A percentile compares a stretch with the other conserved stretches of the same genome.
Conservation (phyloP, 345 rosid species). For the Salix brachista region DNA sequence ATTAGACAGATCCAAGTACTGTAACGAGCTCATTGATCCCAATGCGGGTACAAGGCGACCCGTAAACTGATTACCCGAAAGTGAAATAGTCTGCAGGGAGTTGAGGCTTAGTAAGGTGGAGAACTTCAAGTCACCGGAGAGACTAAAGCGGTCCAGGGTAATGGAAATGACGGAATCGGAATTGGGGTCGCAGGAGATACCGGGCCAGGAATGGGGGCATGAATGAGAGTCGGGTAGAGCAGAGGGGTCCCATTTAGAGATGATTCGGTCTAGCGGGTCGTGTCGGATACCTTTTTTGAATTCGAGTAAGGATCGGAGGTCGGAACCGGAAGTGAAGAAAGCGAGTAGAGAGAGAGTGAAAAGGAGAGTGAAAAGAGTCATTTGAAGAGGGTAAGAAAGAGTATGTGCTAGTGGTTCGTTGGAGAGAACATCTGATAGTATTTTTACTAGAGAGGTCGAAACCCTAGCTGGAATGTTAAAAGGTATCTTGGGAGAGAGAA, state of each 20-base stretch:
- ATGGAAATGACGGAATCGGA: constrained; percentile 49
- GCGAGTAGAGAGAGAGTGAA: background rate
- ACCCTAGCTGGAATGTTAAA: background rate
- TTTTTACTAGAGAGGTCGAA: background rate
- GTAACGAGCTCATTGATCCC: constrained; percentile 58
- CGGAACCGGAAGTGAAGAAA: constrained; percentile 24
- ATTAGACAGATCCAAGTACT: constrained; percentile 75
- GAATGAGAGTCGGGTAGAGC: constrained; percentile 26
- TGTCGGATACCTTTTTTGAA: constrained; percentile 74
- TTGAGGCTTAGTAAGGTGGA: constrained; percentile 47
- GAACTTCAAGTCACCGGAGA: constrained; percentile 78
- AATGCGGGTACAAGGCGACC: constrained; percentile 82
- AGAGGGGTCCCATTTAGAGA: constrained; percentile 43
- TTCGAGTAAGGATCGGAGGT: constrained; percentile 68
- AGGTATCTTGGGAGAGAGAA: background rate
- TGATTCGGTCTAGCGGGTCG: constrained; percentile 40
- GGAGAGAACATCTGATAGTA: background rate
- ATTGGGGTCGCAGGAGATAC: constrained; percentile 55
- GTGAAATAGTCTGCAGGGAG: constrained; percentile 57
- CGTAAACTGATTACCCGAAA: constrained; percentile 72
- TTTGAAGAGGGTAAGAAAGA: background rate
- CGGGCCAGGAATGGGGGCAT: constrained; percentile 62
- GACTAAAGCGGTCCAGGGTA: constrained; percentile 52
- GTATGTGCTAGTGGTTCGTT: background rate
- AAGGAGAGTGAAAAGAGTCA: background rate